phyloP scores from a whole-genome alignment of 345 rosid species.

The Excoecaria agallocha region DNA sequence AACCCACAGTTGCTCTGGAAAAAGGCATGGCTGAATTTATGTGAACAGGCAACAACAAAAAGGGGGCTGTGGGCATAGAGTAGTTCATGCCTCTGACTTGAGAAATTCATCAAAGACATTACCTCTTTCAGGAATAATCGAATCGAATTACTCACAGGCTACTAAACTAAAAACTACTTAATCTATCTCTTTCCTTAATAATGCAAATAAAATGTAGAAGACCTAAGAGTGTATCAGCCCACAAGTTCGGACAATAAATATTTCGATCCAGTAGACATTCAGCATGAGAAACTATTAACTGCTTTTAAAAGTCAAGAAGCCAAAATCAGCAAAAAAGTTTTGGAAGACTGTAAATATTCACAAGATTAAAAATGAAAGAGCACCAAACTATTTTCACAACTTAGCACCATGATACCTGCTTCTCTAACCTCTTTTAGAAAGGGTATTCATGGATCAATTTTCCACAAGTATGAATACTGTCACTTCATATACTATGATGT shows the following conservation, averaged over 20 bases:
- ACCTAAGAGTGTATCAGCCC: neutral
- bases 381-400: neutral
- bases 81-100: neutral
- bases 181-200: neutral
- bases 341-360: neutral
- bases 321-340: neutral
- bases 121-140: neutral
- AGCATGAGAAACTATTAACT: neutral
- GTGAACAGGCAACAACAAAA: neutral
- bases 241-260: neutral
- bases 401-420: neutral
- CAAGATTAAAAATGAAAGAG: neutral
- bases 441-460: neutral
- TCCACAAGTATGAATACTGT: neutral
- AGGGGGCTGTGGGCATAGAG: neutral
- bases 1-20: neutral
- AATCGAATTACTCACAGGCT: constrained; percentile 1
- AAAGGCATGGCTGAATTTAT: neutral
- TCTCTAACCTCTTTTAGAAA: neutral
- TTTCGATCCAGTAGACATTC: neutral
- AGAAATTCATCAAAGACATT: neutral
- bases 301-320: constrained; percentile 6
- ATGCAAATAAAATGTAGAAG: neutral
- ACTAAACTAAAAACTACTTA: neutral
- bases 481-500: neutral